Evolutionary conservation across 371 early-diverging fungal genomes (phyloP).

Genomic region (Haplosporangium sp.): DNA sequence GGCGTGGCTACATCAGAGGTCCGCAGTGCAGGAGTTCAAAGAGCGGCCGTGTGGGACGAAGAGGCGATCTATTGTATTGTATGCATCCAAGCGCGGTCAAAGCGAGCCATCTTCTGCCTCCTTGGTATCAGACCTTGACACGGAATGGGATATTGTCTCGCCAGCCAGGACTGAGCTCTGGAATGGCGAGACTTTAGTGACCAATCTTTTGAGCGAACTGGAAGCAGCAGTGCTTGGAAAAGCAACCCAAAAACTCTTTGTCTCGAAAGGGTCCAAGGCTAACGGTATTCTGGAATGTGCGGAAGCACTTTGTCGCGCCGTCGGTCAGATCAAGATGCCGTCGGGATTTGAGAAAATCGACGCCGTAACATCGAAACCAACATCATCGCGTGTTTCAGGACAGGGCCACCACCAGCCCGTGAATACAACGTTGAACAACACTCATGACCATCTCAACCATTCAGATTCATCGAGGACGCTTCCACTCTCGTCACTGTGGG

Average conservation of each 20-base stretch:
- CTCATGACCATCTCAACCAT: no score
- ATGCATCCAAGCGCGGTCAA: constrained; percentile 1
- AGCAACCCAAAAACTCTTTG: constrained; percentile 30
- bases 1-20: constrained; percentile 28
- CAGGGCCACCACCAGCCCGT: no score
- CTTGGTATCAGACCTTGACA: constrained; percentile 22
- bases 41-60: neutral
- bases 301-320: constrained; percentile 40
- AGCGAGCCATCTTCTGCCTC: constrained; percentile 27
- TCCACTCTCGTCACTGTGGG: constrained; percentile 37
- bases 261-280: constrained; percentile 37
- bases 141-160: constrained; percentile 49
- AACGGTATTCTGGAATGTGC: constrained; percentile 37
- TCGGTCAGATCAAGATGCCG: constrained; percentile 37
- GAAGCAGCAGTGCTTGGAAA: constrained; percentile 42
- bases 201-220: constrained; percentile 26
- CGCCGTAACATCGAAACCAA: no score
- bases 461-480: neutral
- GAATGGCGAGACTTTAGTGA: constrained; percentile 43
- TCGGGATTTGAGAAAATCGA: neutral
- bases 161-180: constrained; percentile 26
- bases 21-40: neutral
- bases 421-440: no score
- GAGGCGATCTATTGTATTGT: constrained; percentile 10
- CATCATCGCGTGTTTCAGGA: no score